phyloP scores from a whole-genome alignment of 176 grass and related monocot species.

The Dendrocalamus sinicus region DNA sequence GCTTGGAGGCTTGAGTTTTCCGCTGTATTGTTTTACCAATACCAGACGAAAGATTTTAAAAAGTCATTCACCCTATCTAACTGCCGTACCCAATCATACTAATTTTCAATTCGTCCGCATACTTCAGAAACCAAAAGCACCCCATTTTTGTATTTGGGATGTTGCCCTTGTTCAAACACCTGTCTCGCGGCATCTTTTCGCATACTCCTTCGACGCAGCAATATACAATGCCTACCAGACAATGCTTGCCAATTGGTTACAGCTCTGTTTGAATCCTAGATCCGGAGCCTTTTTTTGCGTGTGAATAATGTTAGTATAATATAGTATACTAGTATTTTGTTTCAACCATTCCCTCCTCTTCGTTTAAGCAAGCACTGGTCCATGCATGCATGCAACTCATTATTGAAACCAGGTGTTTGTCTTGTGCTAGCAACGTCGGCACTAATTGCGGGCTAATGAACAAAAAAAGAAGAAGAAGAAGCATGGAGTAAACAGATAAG shows the following conservation, averaged over 20 bases:
- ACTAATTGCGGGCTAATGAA: conserved; percentile 23
- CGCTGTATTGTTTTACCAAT: too few species aligned
- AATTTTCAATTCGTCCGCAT: conserved; percentile 25
- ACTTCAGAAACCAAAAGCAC: conserved; percentile 39
- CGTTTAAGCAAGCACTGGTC: conserved; percentile 20
- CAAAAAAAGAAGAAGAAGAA: not conserved
- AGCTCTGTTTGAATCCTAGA: conserved; percentile 57
- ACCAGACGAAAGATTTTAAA: too few species aligned
- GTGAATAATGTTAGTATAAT: not conserved
- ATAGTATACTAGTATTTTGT: conserved; percentile 14
- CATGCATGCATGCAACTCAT: conserved; percentile 24
- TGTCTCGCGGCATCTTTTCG: conserved; percentile 54
- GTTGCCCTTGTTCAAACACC: conserved; percentile 51
- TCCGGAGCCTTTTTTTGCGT: conserved; percentile 15
- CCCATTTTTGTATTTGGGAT: conserved; percentile 40
- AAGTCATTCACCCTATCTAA: too few species aligned
- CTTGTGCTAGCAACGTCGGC: conserved; percentile 32
- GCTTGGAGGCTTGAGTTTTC: too few species aligned
- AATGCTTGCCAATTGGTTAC: conserved; percentile 45
- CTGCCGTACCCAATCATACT: too few species aligned
- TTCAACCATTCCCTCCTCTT: conserved; percentile 28
- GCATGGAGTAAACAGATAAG: not conserved
- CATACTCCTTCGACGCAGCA: conserved; percentile 36
- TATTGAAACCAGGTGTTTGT: conserved; percentile 25
- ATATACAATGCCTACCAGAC: conserved; percentile 24